Base-by-base conservation (phyloP, 768 basidiomycete genomes). In the Kwoniella sp. region DNA sequence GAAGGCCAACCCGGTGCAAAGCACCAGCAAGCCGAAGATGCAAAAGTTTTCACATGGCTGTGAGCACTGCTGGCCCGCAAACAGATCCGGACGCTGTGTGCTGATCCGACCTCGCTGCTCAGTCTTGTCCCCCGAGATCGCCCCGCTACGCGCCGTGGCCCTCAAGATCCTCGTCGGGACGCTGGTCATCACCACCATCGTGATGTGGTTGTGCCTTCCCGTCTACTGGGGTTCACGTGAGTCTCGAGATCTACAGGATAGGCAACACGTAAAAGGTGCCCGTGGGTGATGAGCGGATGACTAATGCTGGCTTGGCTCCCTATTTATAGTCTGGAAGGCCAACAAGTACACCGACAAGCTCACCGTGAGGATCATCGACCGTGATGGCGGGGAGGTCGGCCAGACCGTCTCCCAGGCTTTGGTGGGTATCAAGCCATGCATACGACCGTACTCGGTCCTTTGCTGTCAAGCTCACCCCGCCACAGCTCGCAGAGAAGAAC, bases 171-270 rank as follows among this genome's bases (percentile, higher is more conserved):
- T 78, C 6, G 60, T 62, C 8, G 55, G 58, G 11, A 69, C 67
- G 2, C 53, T 68, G 5, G 57, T 74, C 11, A 39, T 79, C 19
- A 71, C 71, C 15, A 67, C 75, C 26, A 15, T 75, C 23, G 57
- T 78, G 33, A 77, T 78, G 73, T 79, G 78, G 78, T 41, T 63
- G 1, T 75, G 71, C 44, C 65, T 79, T 3, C 76, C 77, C 2
- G 55, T 76, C 50, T 78, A 71, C 57, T 77, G 76, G 60, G 73
- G 65, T 17, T 67, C 57, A 40, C 55, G 56, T 66, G 51, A 59
- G 59, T 61, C 26, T n/a, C n/a, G n/a, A n/a, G 17, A 10, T 33
- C 32, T 10, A n/a, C 10, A n/a, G n/a, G n/a, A n/a, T n/a, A n/a
- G n/a, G n/a, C n/a, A n/a, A n/a, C n/a, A n/a, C n/a, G n/a, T n/a